phyloP scores from a whole-genome alignment of 306 rosid genomes.

The Acacia melanoxylon region DNA sequence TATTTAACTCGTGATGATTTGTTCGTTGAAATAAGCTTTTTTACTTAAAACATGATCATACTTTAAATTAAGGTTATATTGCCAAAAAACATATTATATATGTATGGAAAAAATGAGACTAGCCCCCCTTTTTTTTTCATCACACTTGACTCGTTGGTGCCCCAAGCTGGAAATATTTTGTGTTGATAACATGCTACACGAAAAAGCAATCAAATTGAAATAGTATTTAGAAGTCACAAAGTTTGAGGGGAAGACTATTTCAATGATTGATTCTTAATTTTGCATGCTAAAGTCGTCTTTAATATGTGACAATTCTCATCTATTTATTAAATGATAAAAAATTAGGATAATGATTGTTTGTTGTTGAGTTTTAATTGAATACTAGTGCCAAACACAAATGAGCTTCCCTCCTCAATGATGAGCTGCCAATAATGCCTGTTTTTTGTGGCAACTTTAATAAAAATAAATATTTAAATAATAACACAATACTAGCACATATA shows the following conservation, averaged over 20 bases:
- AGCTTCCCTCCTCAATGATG: constrained; percentile 50
- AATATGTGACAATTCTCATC: background rate
- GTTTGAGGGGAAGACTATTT: background rate
- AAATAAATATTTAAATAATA: background rate
- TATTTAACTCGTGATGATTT: too few relatives aligned
- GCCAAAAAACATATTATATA: too few relatives aligned
- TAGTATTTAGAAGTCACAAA: background rate
- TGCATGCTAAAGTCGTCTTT: background rate
- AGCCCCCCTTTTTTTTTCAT: too few relatives aligned
- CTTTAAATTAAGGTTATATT: background rate
- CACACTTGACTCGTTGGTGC: too few relatives aligned
- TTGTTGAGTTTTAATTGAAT: constrained; percentile 29
- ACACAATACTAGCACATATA: background rate
- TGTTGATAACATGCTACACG: background rate
- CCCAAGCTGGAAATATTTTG: background rate
- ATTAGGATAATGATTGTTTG: background rate
- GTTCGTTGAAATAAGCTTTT: background rate
- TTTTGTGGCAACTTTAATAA: background rate
- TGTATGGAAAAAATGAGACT: too few relatives aligned
- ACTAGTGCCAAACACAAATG: constrained; percentile 32
- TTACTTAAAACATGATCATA: background rate
- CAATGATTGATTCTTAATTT: background rate
- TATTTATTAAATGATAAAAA: background rate
- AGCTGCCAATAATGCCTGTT: constrained; percentile 24
- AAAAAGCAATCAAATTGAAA: background rate